Conservation (phyloP, 148 eudicot species). For the Fagopyrum esculentum region DNA sequence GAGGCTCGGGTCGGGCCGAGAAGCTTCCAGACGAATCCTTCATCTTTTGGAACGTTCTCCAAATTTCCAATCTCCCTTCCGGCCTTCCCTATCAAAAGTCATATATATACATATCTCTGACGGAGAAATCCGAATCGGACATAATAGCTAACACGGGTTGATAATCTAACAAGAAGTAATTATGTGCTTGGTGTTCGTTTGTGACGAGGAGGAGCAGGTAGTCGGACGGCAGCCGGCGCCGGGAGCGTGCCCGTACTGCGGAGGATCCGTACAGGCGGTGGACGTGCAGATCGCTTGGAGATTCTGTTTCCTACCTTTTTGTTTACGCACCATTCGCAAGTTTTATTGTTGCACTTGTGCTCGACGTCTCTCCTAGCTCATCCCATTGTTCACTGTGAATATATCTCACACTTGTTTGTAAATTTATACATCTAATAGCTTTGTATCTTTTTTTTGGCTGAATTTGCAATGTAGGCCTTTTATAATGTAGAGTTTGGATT, state of each 20-base stretch:
- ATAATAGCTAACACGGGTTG: background rate
- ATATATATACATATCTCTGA: background rate
- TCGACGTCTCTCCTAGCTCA: conserved; percentile 20
- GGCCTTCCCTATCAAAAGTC: background rate
- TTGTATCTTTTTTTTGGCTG: background rate
- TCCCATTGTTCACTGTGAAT: background rate
- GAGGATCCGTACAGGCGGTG: conserved; percentile 36
- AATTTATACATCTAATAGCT: background rate
- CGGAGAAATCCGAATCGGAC: background rate
- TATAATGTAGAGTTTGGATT: too few species aligned
- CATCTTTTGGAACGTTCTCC: background rate
- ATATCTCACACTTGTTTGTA: background rate
- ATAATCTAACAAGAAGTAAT: background rate
- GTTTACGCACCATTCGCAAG: conserved; percentile 29
- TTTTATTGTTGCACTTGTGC: conserved; percentile 34
- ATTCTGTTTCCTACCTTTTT: conserved; percentile 35
- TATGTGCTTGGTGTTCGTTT: conserved; percentile 52
- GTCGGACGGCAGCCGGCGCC: conserved; percentile 34
- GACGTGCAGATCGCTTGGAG: conserved; percentile 34
- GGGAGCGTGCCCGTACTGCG: conserved; percentile 46
- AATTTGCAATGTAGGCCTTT: too few species aligned
- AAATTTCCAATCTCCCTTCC: background rate
- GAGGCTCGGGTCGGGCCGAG: background rate
- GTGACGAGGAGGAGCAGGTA: conserved; percentile 50
- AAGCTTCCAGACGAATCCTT: background rate